Conservation (phyloP, 176 grass and related monocot species). For the Oryza longistaminata region DNA sequence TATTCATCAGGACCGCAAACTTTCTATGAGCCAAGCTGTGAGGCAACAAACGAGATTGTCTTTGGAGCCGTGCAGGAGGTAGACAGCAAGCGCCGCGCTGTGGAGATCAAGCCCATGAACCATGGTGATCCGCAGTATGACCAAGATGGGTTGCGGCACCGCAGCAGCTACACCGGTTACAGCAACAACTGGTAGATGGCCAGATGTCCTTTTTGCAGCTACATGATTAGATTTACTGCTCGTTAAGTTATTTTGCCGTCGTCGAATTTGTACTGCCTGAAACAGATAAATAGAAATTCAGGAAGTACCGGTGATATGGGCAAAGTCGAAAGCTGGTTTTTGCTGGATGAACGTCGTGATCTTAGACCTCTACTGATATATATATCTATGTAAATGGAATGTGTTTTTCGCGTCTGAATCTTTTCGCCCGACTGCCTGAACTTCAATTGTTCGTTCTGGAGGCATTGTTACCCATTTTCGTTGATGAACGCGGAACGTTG, state of each 20-base stretch:
- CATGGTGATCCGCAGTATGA: conserved; percentile 55
- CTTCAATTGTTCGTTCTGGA: neutral
- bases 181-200: conserved; percentile 25
- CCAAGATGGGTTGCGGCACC: conserved; percentile 57
- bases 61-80: conserved; percentile 88
- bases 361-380: conserved; percentile 36
- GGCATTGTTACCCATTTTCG: neutral
- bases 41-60: conserved; percentile 72
- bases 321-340: conserved; percentile 41
- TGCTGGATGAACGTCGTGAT: conserved; percentile 35
- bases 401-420: neutral
- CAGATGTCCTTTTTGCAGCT: neutral
- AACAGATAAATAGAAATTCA: neutral
- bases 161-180: conserved; percentile 55
- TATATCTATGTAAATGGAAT: conserved; percentile 29
- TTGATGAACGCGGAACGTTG: no score
- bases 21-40: conserved; percentile 72
- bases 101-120: conserved; percentile 63
- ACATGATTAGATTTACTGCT: conserved; percentile 25
- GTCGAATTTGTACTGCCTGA: conserved; percentile 29
- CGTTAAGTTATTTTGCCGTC: conserved; percentile 22
- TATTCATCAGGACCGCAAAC: conserved; percentile 73
- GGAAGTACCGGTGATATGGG: conserved; percentile 25
- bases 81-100: conserved; percentile 39
- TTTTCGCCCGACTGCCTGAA: neutral